These are phyloP conservation scores for Erucastrum elatum DNA, from an alignment of 345 rosid species.

Conservation along the genomic window DNA sequence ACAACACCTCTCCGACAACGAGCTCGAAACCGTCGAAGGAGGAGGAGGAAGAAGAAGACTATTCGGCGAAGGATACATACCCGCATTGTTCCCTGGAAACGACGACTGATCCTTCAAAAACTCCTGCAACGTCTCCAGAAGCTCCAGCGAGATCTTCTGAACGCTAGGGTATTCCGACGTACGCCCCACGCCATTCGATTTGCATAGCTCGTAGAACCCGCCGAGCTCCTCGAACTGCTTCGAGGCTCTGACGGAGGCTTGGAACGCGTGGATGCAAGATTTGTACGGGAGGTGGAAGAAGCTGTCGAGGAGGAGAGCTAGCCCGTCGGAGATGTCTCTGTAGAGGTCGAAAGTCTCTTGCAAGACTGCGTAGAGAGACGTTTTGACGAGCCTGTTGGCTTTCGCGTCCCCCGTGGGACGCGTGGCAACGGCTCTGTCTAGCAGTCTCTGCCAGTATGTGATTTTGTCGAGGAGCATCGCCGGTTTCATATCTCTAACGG, in stretches of 20 bases:
- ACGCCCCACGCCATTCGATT: constrained; percentile 53
- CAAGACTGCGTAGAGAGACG: constrained; percentile 52
- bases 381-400: constrained; percentile 50
- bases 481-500: constrained; percentile 67
- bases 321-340: constrained; percentile 66
- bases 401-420: constrained; percentile 66
- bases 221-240: constrained; percentile 70
- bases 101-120: constrained; percentile 77
- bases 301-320: constrained; percentile 59
- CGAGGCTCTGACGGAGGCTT: constrained; percentile 59
- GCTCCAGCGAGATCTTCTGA: constrained; percentile 70
- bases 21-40: constrained; percentile 24
- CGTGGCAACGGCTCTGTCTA: constrained; percentile 65
- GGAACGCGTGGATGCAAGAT: constrained; percentile 61
- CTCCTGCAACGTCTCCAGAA: constrained; percentile 70
- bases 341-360: constrained; percentile 80
- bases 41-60: constrained; percentile 27
- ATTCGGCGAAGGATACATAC: constrained; percentile 23
- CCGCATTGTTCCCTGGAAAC: constrained; percentile 36
- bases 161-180: constrained; percentile 81
- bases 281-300: constrained; percentile 72
- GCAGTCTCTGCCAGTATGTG: constrained; percentile 66
- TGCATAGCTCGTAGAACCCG: constrained; percentile 57
- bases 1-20: not conserved
- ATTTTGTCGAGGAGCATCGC: constrained; percentile 58